Percentiles rank a stretch among this genome's conserved stretches.
Evolutionary conservation across 2,329 filamentous ascomycete genomes (phyloP).

Genomic region (Aspergillus pseudoterreus): DNA sequence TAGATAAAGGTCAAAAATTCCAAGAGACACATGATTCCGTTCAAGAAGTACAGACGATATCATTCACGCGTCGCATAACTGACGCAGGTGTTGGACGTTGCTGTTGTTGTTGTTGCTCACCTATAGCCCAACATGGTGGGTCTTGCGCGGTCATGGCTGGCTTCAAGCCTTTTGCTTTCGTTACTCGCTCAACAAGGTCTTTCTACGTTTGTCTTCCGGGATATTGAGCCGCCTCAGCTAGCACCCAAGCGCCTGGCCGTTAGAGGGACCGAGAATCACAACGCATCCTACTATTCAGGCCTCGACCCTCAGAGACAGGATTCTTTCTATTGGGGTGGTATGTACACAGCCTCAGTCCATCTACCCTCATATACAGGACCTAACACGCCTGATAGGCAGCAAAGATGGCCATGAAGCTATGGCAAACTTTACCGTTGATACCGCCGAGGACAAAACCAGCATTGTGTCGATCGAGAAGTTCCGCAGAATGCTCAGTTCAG

Average conservation of each 20-base stretch:
- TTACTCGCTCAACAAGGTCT: slow-evolving; percentile 11
- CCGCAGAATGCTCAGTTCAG: slow-evolving; percentile 9
- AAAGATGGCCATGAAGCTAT: slow-evolving; percentile 13
- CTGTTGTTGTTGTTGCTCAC: neutral
- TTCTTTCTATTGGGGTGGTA: slow-evolving; percentile 19
- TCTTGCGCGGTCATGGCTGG: slow-evolving; percentile 11
- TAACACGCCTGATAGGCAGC: slow-evolving; percentile 7
- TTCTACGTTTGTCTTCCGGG: slow-evolving; percentile 12
- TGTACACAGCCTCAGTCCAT: neutral
- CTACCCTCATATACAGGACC: neutral
- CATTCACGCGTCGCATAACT: neutral
- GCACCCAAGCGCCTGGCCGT: neutral
- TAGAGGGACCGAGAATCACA: slow-evolving; percentile 1
- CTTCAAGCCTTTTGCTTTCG: slow-evolving; percentile 11
- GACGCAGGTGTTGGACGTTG: neutral
- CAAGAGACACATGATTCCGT: neutral
- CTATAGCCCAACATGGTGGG: slow-evolving; percentile 12
- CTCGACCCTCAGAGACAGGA: slow-evolving; percentile 15
- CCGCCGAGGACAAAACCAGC: slow-evolving; percentile 13
- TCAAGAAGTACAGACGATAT: too few species aligned
- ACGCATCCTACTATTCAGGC: slow-evolving; percentile 2
- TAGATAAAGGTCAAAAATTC: neutral
- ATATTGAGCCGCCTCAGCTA: slow-evolving; percentile 8
- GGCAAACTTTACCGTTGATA: slow-evolving; percentile 16
- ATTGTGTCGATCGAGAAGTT: slow-evolving; percentile 18